Evolutionary conservation across 805 yeast genomes (phyloP).

Genomic region (Nadsonia fulvescens): DNA sequence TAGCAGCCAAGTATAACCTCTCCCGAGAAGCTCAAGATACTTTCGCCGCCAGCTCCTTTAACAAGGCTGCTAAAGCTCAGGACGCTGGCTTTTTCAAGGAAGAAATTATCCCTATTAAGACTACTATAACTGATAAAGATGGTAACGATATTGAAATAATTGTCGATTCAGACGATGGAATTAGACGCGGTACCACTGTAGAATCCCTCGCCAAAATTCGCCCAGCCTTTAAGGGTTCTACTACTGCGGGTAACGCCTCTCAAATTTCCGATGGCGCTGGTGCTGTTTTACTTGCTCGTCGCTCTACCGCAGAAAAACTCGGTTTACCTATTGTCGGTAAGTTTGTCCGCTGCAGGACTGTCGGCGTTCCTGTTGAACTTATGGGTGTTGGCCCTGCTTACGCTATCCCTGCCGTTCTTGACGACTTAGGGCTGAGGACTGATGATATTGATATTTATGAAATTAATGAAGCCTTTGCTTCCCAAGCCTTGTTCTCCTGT

Average conservation of each 20-base stretch:
- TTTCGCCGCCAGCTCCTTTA: slow-evolving; percentile 76
- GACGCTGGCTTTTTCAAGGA: slow-evolving; percentile 58
- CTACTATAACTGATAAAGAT: slow-evolving; percentile 36
- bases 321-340: slow-evolving; percentile 62
- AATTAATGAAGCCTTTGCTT: slow-evolving; percentile 93
- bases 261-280: slow-evolving; percentile 96
- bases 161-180: slow-evolving; percentile 72
- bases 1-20: slow-evolving; percentile 48
- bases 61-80: slow-evolving; percentile 67
- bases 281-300: slow-evolving; percentile 65
- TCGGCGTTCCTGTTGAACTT: slow-evolving; percentile 91
- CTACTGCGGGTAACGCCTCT: slow-evolving; percentile 94
- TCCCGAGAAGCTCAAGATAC: slow-evolving; percentile 62
- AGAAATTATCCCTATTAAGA: slow-evolving; percentile 70
- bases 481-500: slow-evolving; percentile 72
- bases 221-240: slow-evolving; percentile 84
- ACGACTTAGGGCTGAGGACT: slow-evolving; percentile 37
- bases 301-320: slow-evolving; percentile 63
- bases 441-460: slow-evolving; percentile 64
- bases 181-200: slow-evolving; percentile 72
- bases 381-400: slow-evolving; percentile 98
- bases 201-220: slow-evolving; percentile 53
- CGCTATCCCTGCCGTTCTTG: slow-evolving; percentile 76
- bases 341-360: slow-evolving; percentile 59
- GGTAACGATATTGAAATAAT: slow-evolving; percentile 35